Conservation (phyloP, 805 yeast species). For the Lipomyces oligophaga region DNA sequence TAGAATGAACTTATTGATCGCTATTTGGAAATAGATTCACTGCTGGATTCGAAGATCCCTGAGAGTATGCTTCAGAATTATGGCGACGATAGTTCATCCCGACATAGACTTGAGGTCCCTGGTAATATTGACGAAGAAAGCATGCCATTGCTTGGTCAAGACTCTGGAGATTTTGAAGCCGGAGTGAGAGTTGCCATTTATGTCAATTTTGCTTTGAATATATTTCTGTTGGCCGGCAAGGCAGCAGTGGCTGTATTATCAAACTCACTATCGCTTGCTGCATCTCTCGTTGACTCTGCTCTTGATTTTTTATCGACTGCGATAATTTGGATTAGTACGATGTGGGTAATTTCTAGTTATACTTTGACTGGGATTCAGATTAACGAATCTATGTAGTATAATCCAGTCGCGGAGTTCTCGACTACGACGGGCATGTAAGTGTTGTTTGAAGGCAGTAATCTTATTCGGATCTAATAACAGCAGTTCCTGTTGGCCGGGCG, state of each 20-base stretch:
- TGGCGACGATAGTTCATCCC: slow-evolving; percentile 42
- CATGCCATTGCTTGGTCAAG: slow-evolving; percentile 47
- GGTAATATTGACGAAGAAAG: slow-evolving; percentile 59
- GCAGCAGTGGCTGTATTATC: slow-evolving; percentile 57
- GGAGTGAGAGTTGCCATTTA: slow-evolving; percentile 56
- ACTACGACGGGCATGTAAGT: slow-evolving; percentile 4
- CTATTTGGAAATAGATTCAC: slow-evolving; percentile 56
- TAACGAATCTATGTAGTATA: slow-evolving; percentile 34
- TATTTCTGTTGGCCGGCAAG: slow-evolving; percentile 47
- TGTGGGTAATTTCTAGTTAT: slow-evolving; percentile 57
- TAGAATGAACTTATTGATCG: slow-evolving; percentile 61
- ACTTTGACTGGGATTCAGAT: slow-evolving; percentile 56
- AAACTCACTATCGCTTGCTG: slow-evolving; percentile 68
- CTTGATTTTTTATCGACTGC: slow-evolving; percentile 74
- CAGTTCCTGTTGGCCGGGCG: slow-evolving; percentile 64
- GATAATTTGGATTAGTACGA: slow-evolving; percentile 64
- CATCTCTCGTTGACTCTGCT: slow-evolving; percentile 72
- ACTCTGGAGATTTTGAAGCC: slow-evolving; percentile 42
- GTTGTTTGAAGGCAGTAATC: not conserved
- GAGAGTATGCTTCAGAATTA: slow-evolving; percentile 60
- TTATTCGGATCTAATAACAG: not conserved
- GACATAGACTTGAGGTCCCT: slow-evolving; percentile 45
- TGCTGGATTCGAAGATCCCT: slow-evolving; percentile 69
- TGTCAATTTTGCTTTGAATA: slow-evolving; percentile 59
- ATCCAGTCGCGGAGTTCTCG: slow-evolving; percentile 3